These are phyloP conservation scores for Coemansia sp. DNA, from an alignment of 192 early-diverging fungal genomes.

Conservation along the genomic window DNA sequence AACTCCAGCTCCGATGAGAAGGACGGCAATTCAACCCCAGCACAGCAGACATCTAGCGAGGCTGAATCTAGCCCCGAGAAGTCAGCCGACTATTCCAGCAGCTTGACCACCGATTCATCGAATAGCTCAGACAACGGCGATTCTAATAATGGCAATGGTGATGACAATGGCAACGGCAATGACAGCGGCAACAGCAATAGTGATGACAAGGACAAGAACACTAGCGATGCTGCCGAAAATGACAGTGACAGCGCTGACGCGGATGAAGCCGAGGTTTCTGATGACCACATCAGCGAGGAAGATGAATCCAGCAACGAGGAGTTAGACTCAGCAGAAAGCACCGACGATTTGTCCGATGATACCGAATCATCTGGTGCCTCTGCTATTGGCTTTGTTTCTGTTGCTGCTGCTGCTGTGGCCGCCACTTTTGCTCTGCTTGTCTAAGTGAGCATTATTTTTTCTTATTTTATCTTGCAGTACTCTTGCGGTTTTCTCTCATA, in stretches of 20 bases:
- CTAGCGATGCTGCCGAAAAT: background rate
- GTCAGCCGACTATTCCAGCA: background rate
- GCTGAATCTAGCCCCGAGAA: background rate
- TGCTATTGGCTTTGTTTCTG: conserved; percentile 31
- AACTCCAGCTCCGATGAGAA: background rate
- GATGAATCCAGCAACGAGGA: conserved; percentile 7
- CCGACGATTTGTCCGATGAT: conserved; percentile 13
- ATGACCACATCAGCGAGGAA: background rate
- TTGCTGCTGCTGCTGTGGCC: conserved; percentile 32
- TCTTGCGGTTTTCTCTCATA: background rate
- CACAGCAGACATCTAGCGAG: background rate
- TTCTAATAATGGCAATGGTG: background rate
- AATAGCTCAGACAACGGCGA: background rate
- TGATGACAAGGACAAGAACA: background rate
- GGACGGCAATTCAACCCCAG: background rate
- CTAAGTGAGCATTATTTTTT: conserved; percentile 6
- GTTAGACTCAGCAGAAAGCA: conserved; percentile 13
- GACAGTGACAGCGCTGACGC: background rate
- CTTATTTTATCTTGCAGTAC: conserved; percentile 7
- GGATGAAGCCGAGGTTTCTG: background rate
- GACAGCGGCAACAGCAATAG: background rate
- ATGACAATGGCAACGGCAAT: background rate
- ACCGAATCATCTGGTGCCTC: conserved; percentile 18
- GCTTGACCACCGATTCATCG: background rate
- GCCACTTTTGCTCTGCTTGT: conserved; percentile 12